These are phyloP conservation scores for Calonectria montana DNA, from an alignment of 2,329 filamentous ascomycete species.

Conservation along the genomic window DNA sequence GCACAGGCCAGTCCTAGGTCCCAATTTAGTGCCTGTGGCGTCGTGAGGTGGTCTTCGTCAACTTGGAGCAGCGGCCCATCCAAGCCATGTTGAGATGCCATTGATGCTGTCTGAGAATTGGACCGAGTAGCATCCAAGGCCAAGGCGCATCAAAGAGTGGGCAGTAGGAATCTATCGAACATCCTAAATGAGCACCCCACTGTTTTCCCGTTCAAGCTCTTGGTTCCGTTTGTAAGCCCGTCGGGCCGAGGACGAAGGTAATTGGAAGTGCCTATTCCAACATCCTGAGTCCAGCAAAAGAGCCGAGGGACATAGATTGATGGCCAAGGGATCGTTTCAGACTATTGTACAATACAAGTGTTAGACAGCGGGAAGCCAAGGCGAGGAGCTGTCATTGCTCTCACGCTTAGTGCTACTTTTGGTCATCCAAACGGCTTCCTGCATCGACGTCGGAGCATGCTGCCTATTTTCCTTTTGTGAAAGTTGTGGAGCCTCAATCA, in stretches of 20 bases:
- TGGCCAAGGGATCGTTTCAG: conserved; percentile 42
- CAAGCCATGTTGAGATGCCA: neutral
- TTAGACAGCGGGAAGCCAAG: conserved; percentile 43
- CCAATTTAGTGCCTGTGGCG: conserved; percentile 12
- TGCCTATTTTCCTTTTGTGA: conserved; percentile 33
- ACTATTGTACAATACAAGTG: conserved; percentile 44
- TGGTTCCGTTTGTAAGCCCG: conserved; percentile 27
- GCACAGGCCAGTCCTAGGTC: conserved; percentile 10
- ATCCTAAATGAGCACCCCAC: conserved; percentile 24
- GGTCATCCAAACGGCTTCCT: conserved; percentile 40
- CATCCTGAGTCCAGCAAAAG: conserved; percentile 12
- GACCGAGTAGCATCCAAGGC: conserved; percentile 20
- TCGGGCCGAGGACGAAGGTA: conserved; percentile 39
- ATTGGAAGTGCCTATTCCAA: conserved; percentile 30
- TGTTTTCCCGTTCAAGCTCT: conserved; percentile 17
- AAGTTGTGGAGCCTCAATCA: conserved; percentile 23
- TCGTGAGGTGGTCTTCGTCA: conserved; percentile 4
- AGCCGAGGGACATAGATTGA: conserved; percentile 20
- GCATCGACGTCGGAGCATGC: conserved; percentile 42
- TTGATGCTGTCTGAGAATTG: conserved; percentile 8
- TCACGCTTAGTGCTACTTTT: conserved; percentile 34
- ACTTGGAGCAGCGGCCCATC: conserved; percentile 5
- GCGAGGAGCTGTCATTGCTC: conserved; percentile 40
- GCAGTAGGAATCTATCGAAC: conserved; percentile 26
- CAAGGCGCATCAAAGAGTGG: conserved; percentile 28